Conservation (phyloP, 805 yeast species). For the Suhomyces sp. region DNA sequence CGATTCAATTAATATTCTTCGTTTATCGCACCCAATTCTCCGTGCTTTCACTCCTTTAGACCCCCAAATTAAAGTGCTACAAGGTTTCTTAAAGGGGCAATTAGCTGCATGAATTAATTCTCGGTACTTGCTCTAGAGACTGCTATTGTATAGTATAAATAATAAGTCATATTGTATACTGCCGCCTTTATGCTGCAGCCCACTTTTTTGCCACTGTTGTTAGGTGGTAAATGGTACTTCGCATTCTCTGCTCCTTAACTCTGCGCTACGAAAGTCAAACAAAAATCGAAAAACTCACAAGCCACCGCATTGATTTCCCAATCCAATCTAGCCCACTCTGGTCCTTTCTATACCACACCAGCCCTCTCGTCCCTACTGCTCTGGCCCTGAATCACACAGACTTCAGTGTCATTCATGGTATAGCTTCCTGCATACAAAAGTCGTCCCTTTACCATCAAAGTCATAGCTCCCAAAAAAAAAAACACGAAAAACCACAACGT, state of each 20-base stretch:
- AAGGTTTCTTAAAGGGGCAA: background rate
- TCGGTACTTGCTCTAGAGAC: background rate
- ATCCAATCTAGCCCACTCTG: background rate
- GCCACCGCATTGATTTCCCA: background rate
- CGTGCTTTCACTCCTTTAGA: background rate
- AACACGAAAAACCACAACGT: conserved; percentile 5
- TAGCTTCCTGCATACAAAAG: background rate
- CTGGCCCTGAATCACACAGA: background rate
- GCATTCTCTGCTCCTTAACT: background rate
- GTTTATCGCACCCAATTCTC: background rate
- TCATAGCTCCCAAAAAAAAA: background rate
- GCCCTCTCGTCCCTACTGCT: background rate
- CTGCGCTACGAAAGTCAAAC: background rate
- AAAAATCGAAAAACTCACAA: background rate
- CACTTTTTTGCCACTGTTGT: background rate
- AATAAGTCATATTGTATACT: background rate
- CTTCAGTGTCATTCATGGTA: background rate
- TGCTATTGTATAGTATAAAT: background rate
- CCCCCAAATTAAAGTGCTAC: background rate
- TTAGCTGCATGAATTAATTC: background rate
- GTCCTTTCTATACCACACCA: too few relatives aligned
- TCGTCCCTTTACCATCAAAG: conserved; percentile 1
- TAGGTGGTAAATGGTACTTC: background rate
- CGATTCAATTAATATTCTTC: background rate
- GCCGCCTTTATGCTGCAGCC: background rate